Evolutionary conservation across 164 flowering plant genomes (phyloP).

Genomic region (Cinnamomum micranthum): DNA sequence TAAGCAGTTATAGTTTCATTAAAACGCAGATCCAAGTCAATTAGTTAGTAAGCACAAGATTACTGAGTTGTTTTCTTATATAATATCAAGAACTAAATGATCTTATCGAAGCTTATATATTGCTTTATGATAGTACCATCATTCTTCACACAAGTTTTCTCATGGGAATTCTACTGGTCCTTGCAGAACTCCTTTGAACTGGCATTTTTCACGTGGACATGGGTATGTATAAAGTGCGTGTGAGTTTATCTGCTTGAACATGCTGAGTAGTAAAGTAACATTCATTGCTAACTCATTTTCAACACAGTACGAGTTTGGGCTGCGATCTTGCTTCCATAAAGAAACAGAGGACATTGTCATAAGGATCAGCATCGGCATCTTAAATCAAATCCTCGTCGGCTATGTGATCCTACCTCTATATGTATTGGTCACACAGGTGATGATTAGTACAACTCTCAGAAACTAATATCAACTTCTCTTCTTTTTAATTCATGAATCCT

Average conservation of each 20-base stretch:
- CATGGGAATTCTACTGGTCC: not conserved
- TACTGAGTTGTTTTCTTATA: too few relatives aligned
- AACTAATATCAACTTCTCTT: too few relatives aligned
- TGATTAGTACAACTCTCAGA: too few relatives aligned
- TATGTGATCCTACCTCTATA: constrained; percentile 67
- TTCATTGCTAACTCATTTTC: constrained; percentile 9
- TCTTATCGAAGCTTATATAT: too few relatives aligned
- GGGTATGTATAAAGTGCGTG: constrained; percentile 33
- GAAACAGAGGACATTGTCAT: constrained; percentile 42
- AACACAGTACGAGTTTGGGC: constrained; percentile 54
- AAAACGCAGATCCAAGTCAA: too few relatives aligned
- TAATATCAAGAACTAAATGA: too few relatives aligned
- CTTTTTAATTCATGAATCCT: too few relatives aligned
- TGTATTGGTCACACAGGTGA: constrained; percentile 73
- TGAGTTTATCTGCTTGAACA: too few relatives aligned
- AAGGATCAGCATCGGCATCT: constrained; percentile 37
- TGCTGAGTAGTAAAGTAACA: not conserved
- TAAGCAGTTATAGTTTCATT: too few relatives aligned
- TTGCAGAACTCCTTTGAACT: constrained; percentile 75
- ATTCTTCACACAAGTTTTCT: too few relatives aligned
- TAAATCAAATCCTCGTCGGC: constrained; percentile 57
- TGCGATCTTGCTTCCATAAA: constrained; percentile 61
- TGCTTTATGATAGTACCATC: too few relatives aligned
- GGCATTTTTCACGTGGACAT: constrained; percentile 69
- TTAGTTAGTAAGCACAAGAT: too few relatives aligned